phyloP scores from a whole-genome alignment of 164 flowering plant species.

The Sextonia rubra region DNA sequence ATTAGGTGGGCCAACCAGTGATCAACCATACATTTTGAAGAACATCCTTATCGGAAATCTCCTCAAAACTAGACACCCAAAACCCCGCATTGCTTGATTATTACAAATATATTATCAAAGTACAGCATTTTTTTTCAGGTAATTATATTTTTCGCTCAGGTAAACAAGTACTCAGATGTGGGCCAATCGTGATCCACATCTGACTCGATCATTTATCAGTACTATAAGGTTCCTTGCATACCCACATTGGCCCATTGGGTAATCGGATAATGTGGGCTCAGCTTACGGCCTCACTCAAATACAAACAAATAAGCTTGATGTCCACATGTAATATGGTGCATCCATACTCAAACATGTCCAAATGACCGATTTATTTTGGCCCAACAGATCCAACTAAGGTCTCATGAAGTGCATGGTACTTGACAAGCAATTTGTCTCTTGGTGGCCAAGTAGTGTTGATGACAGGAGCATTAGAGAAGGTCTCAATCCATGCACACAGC shows the following conservation, averaged over 20 bases:
- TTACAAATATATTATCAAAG: no score
- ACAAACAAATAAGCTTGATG: background rate
- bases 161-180: no score
- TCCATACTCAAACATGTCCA: no score
- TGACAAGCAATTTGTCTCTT: background rate
- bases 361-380: background rate
- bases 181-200: no score
- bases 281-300: background rate
- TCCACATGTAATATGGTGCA: background rate
- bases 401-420: background rate
- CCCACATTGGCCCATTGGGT: background rate
- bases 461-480: background rate
- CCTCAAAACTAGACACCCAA: no score
- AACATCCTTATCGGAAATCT: no score
- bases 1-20: no score
- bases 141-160: no score
- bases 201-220: background rate
- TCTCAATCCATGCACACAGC: conserved; percentile 1
- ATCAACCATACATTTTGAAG: no score
- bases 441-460: background rate
- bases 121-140: no score
- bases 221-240: background rate
- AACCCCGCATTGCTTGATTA: no score
- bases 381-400: no score
- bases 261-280: background rate